Conservation (phyloP, 306 rosid genomes). For the Trichosanthes truncata region DNA sequence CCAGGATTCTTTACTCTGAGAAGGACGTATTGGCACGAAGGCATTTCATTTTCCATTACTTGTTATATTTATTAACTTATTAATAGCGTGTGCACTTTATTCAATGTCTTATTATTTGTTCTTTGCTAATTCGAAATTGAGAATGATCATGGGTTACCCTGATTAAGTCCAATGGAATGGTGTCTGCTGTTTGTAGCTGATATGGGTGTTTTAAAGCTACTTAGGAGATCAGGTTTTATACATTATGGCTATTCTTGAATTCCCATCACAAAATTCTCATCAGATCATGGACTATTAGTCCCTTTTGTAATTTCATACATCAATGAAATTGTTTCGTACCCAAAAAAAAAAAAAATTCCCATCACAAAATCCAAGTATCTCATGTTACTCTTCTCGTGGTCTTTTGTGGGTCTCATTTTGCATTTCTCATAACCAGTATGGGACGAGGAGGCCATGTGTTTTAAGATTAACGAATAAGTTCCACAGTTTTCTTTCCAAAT, state of each 20-base stretch:
- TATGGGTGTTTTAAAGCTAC: background rate
- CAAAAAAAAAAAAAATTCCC: too few relatives aligned
- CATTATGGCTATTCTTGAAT: background rate
- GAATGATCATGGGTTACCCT: background rate
- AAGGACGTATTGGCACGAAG: slow-evolving; percentile 84
- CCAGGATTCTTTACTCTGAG: slow-evolving; percentile 71
- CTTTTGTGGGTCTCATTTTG: background rate
- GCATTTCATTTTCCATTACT: slow-evolving; percentile 20
- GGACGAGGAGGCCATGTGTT: background rate
- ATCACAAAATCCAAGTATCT: background rate
- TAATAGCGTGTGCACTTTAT: background rate
- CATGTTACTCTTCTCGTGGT: background rate
- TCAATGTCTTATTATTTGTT: background rate
- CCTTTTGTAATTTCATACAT: too few relatives aligned
- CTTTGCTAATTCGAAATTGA: background rate
- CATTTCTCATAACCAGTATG: background rate
- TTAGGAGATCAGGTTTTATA: background rate
- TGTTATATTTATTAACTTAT: background rate
- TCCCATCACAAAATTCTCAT: too few relatives aligned
- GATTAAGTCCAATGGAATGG: background rate
- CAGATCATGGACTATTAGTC: too few relatives aligned
- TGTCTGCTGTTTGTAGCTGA: background rate
- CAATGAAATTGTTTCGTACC: too few relatives aligned
- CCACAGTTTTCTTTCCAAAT: background rate
- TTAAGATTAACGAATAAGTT: background rate